These are phyloP conservation scores for Saururus chinensis DNA, from an alignment of 164 flowering plant species.

Conservation along the genomic window DNA sequence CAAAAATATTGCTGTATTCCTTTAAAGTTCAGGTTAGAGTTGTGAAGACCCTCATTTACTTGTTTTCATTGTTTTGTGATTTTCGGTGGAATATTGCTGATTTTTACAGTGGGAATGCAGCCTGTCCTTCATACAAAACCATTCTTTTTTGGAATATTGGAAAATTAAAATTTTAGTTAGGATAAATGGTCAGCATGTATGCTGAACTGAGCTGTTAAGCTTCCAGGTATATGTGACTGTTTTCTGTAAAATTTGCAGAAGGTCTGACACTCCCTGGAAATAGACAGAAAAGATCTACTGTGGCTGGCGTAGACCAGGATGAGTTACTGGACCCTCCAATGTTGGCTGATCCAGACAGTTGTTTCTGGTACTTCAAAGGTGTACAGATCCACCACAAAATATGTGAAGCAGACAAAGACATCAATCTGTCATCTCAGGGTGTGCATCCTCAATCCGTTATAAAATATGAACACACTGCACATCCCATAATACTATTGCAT, in stretches of 20 bases:
- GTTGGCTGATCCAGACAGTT: conserved; percentile 86
- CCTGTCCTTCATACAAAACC: no score
- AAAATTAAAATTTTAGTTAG: no score
- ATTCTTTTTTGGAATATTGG: no score
- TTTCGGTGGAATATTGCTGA: no score
- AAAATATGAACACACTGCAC: conserved; percentile 14
- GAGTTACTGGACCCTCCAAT: conserved; percentile 56
- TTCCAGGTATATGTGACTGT: no score
- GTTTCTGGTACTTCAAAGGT: conserved; percentile 72
- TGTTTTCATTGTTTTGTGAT: no score
- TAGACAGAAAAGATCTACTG: conserved; percentile 22
- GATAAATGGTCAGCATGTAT: no score
- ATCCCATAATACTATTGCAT: conserved; percentile 62
- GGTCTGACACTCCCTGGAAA: conserved; percentile 27
- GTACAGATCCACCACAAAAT: conserved; percentile 76
- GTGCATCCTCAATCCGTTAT: conserved; percentile 13
- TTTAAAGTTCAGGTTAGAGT: no score
- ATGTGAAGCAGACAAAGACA: conserved; percentile 24
- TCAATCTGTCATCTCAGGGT: conserved; percentile 10
- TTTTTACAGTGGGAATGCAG: no score
- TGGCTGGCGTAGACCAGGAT: conserved; percentile 89
- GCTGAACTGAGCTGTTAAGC: no score
- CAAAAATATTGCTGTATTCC: no score
- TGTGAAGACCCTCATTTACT: no score
- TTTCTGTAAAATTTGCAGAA: conserved; percentile 10